Base-by-base conservation (phyloP, 2,329 filamentous ascomycete species). In the Bipolaris victoriae region DNA sequence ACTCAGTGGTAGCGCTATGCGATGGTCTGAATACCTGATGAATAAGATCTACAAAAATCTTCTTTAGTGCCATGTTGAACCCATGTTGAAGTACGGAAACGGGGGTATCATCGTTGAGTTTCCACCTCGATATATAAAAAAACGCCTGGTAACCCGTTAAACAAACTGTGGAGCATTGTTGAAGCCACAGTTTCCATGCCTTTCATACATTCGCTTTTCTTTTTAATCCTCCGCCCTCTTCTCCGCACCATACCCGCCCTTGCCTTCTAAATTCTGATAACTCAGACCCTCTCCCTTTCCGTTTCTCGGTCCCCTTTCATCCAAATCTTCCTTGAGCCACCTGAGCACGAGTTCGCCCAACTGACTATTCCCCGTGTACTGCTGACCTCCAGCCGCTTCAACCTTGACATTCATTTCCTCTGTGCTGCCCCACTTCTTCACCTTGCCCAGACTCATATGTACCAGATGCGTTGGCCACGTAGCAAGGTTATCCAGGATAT, bases 401-500 rank as follows among this genome's bases (percentile, higher is more conserved):
- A 81, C 78, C 58, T 85, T 80, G 16, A 80, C 79, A 46, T 80
- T 74, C 39, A 83, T 79, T 49, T 91, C 81, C 52, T 88, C 87
- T 43, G 94, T 86, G 35, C 81, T 79, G 1, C 92, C 94, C 88
- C 89, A 96, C 77, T 96, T 90, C 81, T 91, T 93, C 61, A 97
- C 89, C 61, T 84, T 86, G 26, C 95, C 95, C 45, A 97, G 77
- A 73, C 92, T 89, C 94, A 99, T 97, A 76, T 98, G 94, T 48
- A 96, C 93, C 36, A 99, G 82, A 78, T 99, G 93, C 1, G 91
- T 96, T 6, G 95, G 95, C 95, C 95, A 99, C 18, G 89, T 88
- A 0, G 92, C 92, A 49, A 99, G 81, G 75, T 98, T 97, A 74
- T 99, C 95, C 66, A 99, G 80, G 63, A 99, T 97, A 77, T 99